Conservation (phyloP, 495 filamentous ascomycete genomes). For the Aspergillus avenaceus region DNA sequence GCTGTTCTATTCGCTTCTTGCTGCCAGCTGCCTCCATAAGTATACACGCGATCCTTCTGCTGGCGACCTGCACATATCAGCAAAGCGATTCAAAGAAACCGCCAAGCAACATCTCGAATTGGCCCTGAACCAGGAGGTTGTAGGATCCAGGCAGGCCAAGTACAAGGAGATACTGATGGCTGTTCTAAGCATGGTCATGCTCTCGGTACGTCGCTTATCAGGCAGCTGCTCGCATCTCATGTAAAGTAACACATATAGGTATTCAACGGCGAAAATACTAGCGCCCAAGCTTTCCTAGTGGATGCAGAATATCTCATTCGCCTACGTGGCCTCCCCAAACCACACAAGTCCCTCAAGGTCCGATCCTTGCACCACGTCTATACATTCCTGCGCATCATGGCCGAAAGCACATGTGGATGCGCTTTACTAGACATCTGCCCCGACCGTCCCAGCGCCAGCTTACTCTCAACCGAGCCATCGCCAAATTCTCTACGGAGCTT, state of each 20-base stretch:
- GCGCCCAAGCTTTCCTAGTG: slow-evolving; percentile 7
- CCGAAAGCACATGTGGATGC: slow-evolving; percentile 14
- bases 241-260: slow-evolving; percentile 5
- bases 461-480: background rate
- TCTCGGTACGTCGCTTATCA: slow-evolving; percentile 1
- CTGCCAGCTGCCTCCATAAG: slow-evolving; percentile 1
- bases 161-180: slow-evolving; percentile 16
- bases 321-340: slow-evolving; percentile 6
- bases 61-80: background rate
- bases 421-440: slow-evolving; percentile 10
- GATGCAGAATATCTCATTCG: slow-evolving; percentile 13
- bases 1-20: slow-evolving; percentile 9
- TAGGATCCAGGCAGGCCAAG: background rate
- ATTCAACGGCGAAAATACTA: background rate
- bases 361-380: slow-evolving; percentile 15
- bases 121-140: slow-evolving; percentile 5
- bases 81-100: background rate
- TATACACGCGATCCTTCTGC: background rate
- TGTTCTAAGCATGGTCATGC: slow-evolving; percentile 6
- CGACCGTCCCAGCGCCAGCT: slow-evolving; percentile 5
- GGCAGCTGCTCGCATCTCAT: background rate
- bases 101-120: slow-evolving; percentile 8
- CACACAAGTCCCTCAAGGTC: slow-evolving; percentile 8
- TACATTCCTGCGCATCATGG: slow-evolving; percentile 12
- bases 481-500: slow-evolving; percentile 8